Conservation (phyloP, 2,329 filamentous ascomycete genomes). For the Fusarium musae region DNA sequence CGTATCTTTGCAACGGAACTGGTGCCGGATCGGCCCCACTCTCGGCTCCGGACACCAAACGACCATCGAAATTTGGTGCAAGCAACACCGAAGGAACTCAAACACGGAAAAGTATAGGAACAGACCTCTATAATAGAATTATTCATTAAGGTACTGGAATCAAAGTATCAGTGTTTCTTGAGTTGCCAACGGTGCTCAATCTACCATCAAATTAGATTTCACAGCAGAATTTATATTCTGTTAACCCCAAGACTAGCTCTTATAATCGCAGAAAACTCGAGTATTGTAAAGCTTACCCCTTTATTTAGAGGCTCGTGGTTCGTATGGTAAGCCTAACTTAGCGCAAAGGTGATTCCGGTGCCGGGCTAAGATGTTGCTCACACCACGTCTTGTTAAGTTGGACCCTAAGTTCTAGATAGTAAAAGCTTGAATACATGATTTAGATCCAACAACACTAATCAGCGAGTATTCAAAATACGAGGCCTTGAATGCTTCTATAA, state of each 20-base stretch:
- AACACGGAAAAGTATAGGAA: no score
- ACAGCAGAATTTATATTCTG: not conserved
- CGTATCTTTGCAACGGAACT: not conserved
- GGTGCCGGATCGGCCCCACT: not conserved
- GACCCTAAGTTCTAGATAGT: not conserved
- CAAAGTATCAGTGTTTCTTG: fast-evolving
- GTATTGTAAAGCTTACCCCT: fast-evolving
- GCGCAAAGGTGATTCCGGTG: fast-evolving
- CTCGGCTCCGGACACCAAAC: not conserved
- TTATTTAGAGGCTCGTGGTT: fast-evolving
- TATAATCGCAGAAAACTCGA: no score
- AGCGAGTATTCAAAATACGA: not conserved
- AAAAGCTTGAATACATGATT: not conserved
- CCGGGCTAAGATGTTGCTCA: not conserved
- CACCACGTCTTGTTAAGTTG: not conserved
- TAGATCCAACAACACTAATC: not conserved
- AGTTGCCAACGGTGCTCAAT: not conserved
- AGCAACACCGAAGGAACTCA: not conserved
- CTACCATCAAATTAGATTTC: not conserved
- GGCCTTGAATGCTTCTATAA: not conserved
- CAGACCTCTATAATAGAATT: no score
- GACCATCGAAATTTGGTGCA: not conserved
- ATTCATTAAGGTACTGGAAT: fast-evolving
- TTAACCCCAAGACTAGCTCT: fast-evolving
- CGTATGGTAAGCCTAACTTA: not conserved